Evolutionary conservation across 1,139 yeast species (phyloP), one percentile per base, ranked within the genome.

Genomic region (Tardiomyces blankii): DNA sequence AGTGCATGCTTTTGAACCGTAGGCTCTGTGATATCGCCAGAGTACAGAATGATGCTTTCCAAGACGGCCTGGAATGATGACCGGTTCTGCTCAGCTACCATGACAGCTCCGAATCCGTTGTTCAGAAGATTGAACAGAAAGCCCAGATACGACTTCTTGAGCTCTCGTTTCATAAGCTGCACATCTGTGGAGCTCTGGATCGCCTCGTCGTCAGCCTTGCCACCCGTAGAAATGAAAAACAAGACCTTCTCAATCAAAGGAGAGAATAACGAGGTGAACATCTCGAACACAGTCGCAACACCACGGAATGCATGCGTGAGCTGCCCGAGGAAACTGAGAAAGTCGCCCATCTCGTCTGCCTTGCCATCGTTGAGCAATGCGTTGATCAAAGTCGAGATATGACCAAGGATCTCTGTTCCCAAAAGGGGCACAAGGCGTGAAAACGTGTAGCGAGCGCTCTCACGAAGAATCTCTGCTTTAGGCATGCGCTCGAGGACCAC

Each of bases 271-370:
- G 80, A 79, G 56, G 82, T 80, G 51, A 91, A 70, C 64, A 93
- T 69, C 55, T 80, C 80, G 62, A 83, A 87, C 47, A 89, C 77
- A 43, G 74, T 75, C 41, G 77, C 79, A 54, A 84, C 82, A 42
- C 70, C 69, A 56, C 78, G 77, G 64, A 82, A 87, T 55, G 73
- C 76, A 63, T 91, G 97, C 43, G 84, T 78, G 50, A 91, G 75
- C 64, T 91, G 97, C 7, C 95, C 93, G 54, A 91, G 68, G 61
- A 91, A 91, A 44, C 91, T 77, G 48, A 88, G 67, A 60, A 93
- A 88, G 59, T 87, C 96, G 41, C 77, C 73, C 59, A 89, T 67
- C 61, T 91, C 98, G 43, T 70, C 65, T 8, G 76, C 66, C 50
- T 75, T 78, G 57, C 78, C 74, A 42, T 75, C 77, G n/a, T 84